Evolutionary conservation across 495 filamentous ascomycete species (phyloP).

Genomic region (Penicillium canariense): DNA sequence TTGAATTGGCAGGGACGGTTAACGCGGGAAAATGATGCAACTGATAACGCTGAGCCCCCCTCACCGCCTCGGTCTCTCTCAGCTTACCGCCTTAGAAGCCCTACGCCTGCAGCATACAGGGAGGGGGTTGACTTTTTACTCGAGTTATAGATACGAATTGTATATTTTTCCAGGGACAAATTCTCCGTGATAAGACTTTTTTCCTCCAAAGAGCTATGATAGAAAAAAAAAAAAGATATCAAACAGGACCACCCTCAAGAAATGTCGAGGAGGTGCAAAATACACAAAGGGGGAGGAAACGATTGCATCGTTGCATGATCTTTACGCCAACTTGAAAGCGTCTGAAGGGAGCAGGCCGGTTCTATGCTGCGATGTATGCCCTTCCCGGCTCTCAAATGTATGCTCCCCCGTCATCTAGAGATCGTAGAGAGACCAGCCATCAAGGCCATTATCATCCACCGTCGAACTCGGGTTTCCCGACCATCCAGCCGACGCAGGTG

Average conservation of each 20-base stretch:
- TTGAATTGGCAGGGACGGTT: neutral
- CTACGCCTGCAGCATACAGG: no score
- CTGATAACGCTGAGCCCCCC: conserved; percentile 4
- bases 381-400: neutral
- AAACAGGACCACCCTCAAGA: conserved; percentile 11
- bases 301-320: conserved; percentile 1
- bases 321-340: neutral
- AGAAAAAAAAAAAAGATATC: conserved; percentile 9
- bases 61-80: conserved; percentile 12
- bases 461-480: conserved; percentile 5
- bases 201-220: conserved; percentile 7
- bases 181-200: neutral
- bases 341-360: neutral
- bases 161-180: neutral
- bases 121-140: no score
- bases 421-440: conserved; percentile 44
- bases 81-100: no score
- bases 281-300: conserved; percentile 5
- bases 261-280: conserved; percentile 1
- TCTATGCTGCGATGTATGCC: conserved; percentile 10
- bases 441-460: conserved; percentile 31
- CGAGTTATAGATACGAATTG: no score
- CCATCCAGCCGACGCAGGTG: conserved; percentile 11
- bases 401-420: conserved; percentile 20
- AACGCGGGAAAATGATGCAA: conserved; percentile 5